These are phyloP conservation scores for Aspergillus sp. DNA, from an alignment of 2,329 filamentous ascomycete species.

Conservation along the genomic window DNA sequence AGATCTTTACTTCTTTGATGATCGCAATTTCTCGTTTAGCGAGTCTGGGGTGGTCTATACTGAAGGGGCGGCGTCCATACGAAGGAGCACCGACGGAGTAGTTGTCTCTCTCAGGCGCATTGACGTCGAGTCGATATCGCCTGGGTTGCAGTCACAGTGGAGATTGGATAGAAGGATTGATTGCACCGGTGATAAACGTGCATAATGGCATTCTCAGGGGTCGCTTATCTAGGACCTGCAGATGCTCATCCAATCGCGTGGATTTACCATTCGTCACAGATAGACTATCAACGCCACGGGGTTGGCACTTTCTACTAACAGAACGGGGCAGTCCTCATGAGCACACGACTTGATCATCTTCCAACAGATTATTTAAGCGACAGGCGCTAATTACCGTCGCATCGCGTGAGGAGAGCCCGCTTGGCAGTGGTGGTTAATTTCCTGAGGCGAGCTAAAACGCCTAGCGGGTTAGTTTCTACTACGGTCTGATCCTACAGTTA, in stretches of 20 bases:
- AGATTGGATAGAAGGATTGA: background rate
- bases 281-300: background rate
- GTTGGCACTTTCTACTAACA: background rate
- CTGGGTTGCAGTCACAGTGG: background rate
- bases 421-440: constrained; percentile 6
- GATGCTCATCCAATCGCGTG: background rate
- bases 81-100: background rate
- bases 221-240: background rate
- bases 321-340: background rate
- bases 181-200: background rate
- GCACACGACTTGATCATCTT: background rate
- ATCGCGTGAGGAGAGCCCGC: background rate
- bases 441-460: background rate
- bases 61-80: background rate
- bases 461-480: background rate
- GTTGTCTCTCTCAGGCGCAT: background rate
- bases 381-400: background rate
- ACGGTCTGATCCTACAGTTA: constrained; percentile 8
- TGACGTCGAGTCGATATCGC: background rate
- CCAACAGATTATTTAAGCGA: background rate
- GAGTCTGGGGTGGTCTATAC: background rate
- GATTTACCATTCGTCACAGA: background rate
- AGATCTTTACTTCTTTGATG: background rate
- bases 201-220: background rate
- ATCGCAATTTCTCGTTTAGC: background rate